Conservation (phyloP, 1,139 yeast species). For the Pichia kudriavzevii region DNA sequence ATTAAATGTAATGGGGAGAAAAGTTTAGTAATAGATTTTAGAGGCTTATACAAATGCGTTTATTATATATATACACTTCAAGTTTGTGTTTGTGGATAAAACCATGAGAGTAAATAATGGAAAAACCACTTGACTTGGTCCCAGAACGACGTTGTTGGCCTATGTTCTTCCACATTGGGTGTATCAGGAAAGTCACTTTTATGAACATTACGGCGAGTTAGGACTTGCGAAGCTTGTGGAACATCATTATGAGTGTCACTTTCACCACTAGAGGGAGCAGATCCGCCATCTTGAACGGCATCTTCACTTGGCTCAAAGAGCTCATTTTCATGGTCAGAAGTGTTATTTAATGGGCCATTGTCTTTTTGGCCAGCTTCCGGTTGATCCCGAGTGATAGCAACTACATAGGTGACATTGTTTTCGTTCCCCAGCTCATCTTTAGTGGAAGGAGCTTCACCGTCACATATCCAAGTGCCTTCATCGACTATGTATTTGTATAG, state of each 20-base stretch:
- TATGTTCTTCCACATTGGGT: not conserved
- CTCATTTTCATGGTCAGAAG: not conserved
- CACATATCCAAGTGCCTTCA: conserved; percentile 21
- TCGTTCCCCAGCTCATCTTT: conserved; percentile 18
- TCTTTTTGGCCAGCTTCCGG: not conserved
- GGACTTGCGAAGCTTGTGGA: no score
- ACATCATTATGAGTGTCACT: not conserved
- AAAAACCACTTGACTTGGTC: conserved; percentile 24
- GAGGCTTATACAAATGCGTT: no score
- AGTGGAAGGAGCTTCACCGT: conserved; percentile 16
- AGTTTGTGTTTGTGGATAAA: conserved; percentile 14
- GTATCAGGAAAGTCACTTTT: conserved; percentile 1
- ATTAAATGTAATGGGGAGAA: no score
- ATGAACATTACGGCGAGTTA: no score
- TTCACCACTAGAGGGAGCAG: not conserved
- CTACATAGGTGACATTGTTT: conserved; percentile 17
- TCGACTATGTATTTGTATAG: conserved; percentile 23
- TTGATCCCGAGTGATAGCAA: conserved; percentile 1
- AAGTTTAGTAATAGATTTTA: no score
- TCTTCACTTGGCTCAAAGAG: conserved; percentile 6
- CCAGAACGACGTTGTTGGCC: conserved; percentile 11
- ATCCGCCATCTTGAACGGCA: not conserved
- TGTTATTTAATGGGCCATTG: no score
- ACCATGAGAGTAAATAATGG: conserved; percentile 21
- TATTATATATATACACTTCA: no score